Evolutionary conservation across 768 basidiomycete genomes (phyloP), one percentile per base, ranked within the genome.

Genomic region (Suillus tomentosus): DNA sequence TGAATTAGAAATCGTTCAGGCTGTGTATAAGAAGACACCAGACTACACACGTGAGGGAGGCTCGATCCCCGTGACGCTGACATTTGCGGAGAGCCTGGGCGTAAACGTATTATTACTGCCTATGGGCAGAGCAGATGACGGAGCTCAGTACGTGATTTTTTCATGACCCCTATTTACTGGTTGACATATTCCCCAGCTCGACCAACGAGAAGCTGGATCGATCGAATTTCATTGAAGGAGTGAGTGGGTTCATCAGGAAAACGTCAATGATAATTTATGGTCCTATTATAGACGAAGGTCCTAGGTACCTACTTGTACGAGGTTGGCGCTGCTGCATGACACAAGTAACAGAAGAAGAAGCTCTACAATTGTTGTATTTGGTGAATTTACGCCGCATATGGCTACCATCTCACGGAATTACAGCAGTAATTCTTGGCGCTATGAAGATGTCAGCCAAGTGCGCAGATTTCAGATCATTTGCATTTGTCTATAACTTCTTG

Each of bases 131-230:
- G 92, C 93, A 2, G 95, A 98, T 71, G 96, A 99, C 67, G 96
- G 96, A 69, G 92, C 94, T 48, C 94, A 95, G 90, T 94, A 72
- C 67, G 91, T 86, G 1, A 31, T 36, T 43, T 39, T 8, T 19
- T 37, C 13, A 34, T 53, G 50, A 13, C 34, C 40, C 14, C 31
- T 45, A 17, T 57, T 31, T 55, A 42, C 43, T 58, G 47, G 40
- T 42, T 36, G 56, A 4, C 47, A 6, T 15, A 14, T 14, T 45
- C 40, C 62, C 3, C 66, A 93, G 92, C 77, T 94, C 92, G 60
- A 95, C 92, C 13, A 96, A 96, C 75, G 96, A 98, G 83, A 99
- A 99, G 77, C 81, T 99, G 60, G 95, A 99, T 77, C 80, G 80
- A 60, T 87, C 86, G 56, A 99, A 99, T 81, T 97, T 89, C 77